Evolutionary conservation across 2,329 filamentous ascomycete species (phyloP).

Genomic region (Fusarium begoniae): DNA sequence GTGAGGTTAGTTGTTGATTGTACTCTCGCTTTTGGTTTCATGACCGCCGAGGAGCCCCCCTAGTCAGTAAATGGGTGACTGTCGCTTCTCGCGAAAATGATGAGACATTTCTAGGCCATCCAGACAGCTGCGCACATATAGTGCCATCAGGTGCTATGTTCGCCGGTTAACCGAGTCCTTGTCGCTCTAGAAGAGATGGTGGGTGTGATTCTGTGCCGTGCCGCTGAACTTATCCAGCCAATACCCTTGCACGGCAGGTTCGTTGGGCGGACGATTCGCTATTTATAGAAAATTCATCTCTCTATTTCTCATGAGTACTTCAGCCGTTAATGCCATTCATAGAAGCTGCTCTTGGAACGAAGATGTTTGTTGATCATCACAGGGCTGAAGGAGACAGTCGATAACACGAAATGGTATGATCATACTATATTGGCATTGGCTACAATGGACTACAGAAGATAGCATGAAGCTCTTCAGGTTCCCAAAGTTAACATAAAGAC

Average conservation of each 20-base stretch:
- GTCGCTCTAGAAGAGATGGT: not conserved
- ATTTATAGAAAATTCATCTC: not conserved
- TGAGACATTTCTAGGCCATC: not conserved
- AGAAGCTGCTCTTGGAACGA: not conserved
- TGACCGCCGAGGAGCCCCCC: too few species aligned
- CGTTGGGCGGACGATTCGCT: not conserved
- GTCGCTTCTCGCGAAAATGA: not conserved
- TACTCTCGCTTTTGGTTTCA: not conserved
- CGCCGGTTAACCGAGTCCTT: not conserved
- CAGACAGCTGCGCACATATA: not conserved
- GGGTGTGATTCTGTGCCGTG: not conserved
- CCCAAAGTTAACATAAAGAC: not conserved
- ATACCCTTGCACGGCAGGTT: not conserved
- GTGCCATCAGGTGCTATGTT: not conserved
- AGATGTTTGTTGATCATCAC: not conserved
- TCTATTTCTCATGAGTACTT: too few species aligned
- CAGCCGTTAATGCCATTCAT: not conserved
- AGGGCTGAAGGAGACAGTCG: not conserved
- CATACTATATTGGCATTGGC: conserved; percentile 5
- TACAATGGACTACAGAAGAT: not conserved
- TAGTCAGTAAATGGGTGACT: not conserved
- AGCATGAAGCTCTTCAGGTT: not conserved
- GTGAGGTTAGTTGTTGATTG: not conserved
- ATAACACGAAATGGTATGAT: not conserved
- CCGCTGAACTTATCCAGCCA: not conserved